Conservation (phyloP, 2,329 filamentous ascomycete genomes). For the Epichloe baconii region DNA sequence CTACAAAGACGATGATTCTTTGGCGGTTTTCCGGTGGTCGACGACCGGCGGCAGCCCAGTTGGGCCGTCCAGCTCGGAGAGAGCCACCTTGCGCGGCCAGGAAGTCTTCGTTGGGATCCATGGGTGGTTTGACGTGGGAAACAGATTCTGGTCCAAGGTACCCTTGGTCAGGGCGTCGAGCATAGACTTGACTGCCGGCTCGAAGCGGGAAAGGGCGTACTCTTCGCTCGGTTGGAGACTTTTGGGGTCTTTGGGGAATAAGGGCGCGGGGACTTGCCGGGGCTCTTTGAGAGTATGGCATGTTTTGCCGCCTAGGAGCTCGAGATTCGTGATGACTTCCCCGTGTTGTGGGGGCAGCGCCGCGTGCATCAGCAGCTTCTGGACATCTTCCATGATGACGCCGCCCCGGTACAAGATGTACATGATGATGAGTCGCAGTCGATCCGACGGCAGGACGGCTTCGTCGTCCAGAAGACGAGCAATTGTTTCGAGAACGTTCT, state of each 20-base stretch:
- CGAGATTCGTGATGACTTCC: constrained; percentile 63
- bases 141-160: constrained; percentile 49
- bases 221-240: constrained; percentile 52
- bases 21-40: constrained; percentile 69
- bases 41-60: constrained; percentile 78
- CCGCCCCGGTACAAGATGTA: constrained; percentile 82
- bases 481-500: constrained; percentile 74
- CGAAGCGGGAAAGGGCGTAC: constrained; percentile 75
- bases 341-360: constrained; percentile 63
- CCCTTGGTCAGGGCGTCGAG: constrained; percentile 62
- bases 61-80: constrained; percentile 80
- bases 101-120: constrained; percentile 48
- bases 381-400: constrained; percentile 69
- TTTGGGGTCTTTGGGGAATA: constrained; percentile 58
- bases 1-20: constrained; percentile 86
- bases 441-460: constrained; percentile 55
- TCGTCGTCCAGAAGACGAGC: constrained; percentile 83
- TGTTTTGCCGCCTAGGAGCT: constrained; percentile 65
- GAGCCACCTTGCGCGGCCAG: constrained; percentile 52
- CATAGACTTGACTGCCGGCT: constrained; percentile 69
- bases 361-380: constrained; percentile 73
- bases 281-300: constrained; percentile 62
- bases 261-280: constrained; percentile 47
- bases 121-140: constrained; percentile 60
- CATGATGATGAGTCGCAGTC: constrained; percentile 71